Conservation (phyloP, 1,284 basidiomycete species). For the Malassezia sp. region DNA sequence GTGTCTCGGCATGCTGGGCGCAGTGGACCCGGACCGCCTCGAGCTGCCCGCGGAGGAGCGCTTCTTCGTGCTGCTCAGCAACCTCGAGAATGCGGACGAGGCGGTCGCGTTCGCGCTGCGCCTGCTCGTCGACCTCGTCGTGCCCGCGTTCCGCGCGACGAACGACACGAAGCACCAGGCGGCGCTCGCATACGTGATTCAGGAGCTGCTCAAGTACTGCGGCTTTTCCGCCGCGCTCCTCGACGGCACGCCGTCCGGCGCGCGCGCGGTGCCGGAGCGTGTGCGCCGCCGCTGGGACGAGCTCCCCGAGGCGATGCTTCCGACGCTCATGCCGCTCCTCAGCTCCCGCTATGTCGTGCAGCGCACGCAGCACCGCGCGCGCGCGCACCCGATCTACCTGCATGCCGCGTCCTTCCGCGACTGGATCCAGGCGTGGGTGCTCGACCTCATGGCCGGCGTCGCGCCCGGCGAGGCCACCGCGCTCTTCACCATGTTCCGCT, state of each 20-base stretch:
- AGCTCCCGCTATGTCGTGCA: conserved; percentile 38
- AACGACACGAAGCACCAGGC: conserved; percentile 87
- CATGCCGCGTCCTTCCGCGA: conserved; percentile 72
- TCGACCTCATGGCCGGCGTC: conserved; percentile 60
- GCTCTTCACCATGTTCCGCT: conserved; percentile 63
- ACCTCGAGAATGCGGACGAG: conserved; percentile 73
- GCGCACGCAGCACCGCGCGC: conserved; percentile 18
- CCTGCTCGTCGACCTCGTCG: conserved; percentile 73
- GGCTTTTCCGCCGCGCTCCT: conserved; percentile 67
- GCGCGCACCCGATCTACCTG: conserved; percentile 54
- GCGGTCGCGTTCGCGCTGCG: conserved; percentile 70
- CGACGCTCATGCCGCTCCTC: conserved; percentile 71
- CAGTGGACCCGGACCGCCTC: conserved; percentile 87
- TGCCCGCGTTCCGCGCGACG: conserved; percentile 82
- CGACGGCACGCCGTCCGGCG: conserved; percentile 23
- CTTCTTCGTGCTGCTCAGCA: conserved; percentile 63
- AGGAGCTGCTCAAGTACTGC: conserved; percentile 80
- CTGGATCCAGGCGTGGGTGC: conserved; percentile 87
- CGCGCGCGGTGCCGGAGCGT: conserved; percentile 53
- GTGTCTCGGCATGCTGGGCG: conserved; percentile 85
- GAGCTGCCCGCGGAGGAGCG: conserved; percentile 58
- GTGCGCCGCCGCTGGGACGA: conserved; percentile 59
- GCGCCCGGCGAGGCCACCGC: conserved; percentile 4
- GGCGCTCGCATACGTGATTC: conserved; percentile 79
- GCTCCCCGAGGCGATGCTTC: conserved; percentile 71